Conservation (phyloP, 352 stramenopile species). For the Elongisporangium undulatum region DNA sequence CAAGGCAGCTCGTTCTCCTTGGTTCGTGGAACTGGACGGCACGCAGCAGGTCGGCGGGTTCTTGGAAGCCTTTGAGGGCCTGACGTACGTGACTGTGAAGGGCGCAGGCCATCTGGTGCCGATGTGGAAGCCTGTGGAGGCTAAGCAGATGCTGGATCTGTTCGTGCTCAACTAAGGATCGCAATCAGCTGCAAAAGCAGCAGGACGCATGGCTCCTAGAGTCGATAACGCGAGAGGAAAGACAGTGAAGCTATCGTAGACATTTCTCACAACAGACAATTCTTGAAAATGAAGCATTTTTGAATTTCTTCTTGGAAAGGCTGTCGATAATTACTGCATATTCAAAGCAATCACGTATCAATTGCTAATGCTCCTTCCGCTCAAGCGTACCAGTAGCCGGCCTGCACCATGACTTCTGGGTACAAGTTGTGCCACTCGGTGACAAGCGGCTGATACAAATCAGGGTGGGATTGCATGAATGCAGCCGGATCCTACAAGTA, state of each 20-base stretch:
- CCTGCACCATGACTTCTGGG: conserved; percentile 85
- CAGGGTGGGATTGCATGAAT: conserved; percentile 75
- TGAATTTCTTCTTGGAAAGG: not conserved
- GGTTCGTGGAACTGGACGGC: conserved; percentile 27
- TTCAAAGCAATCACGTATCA: not conserved
- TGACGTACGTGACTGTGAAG: conserved; percentile 90
- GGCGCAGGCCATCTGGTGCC: conserved; percentile 89
- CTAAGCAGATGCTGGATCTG: conserved; percentile 67
- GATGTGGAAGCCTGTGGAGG: conserved; percentile 65
- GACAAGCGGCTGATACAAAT: conserved; percentile 80
- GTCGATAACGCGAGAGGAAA: too few species aligned
- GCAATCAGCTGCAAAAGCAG: too few species aligned
- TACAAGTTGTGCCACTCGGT: conserved; percentile 88
- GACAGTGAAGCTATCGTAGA: not conserved
- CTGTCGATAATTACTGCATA: not conserved
- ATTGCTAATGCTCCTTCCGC: not conserved
- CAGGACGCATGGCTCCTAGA: too few species aligned
- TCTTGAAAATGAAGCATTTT: not conserved
- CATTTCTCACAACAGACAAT: not conserved
- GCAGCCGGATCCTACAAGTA: conserved; percentile 53
- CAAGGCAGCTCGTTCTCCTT: conserved; percentile 30
- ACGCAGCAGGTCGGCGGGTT: conserved; percentile 80
- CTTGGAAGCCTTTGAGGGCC: conserved; percentile 71
- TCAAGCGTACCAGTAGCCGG: conserved; percentile 75
- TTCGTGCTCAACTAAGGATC: conserved; percentile 66